Base-by-base conservation (phyloP, 2,329 filamentous ascomycete genomes). In the Trichoderma oligosporum region DNA sequence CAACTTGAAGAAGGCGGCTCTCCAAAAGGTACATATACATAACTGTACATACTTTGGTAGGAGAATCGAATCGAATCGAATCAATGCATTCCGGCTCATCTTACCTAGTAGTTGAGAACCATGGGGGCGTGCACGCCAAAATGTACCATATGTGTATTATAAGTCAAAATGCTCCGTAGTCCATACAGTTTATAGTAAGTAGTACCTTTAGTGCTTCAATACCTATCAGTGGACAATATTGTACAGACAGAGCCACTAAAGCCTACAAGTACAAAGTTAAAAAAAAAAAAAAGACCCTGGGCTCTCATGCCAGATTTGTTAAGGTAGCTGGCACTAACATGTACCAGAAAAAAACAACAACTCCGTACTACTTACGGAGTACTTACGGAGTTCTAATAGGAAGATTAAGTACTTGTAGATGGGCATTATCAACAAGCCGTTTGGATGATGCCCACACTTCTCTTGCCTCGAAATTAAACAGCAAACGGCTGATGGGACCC, bases 51-150 rank as follows among this genome's bases (percentile, higher is more conserved):
- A n/a, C n/a, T n/a, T n/a, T n/a, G n/a, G n/a, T n/a, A n/a, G n/a
- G n/a, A n/a, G n/a, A n/a, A 49, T 24, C 31, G 12, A 48, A 20
- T 22, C 18, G 27, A 24, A 42, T 53, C 49, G n/a, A 49, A 42
- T 24, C 9, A n/a, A 25, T 44, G 35, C 22, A 41, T 38, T n/a
- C 35, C 16, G 12, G 41, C 41, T 29, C 1, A 16, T 16, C n/a
- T 7, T 55, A 16, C n/a, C n/a, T n/a, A n/a, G n/a, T n/a, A n/a
- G 24, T 35, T 29, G 25, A 22, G 51, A 55, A 55, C 51, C 51
- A n/a, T 55, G 51, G 51, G 51, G 12, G 41, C 41, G 51, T 55
- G 51, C 51, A 29, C 51, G 16, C 16, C 18, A 11, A 45, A n/a
- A 29, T n/a, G 25, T 33, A 25, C n/a, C n/a, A n/a, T n/a, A n/a